These are phyloP conservation scores for Termitomyces eurrhizus DNA, from an alignment of 768 basidiomycete species.

Conservation along the genomic window DNA sequence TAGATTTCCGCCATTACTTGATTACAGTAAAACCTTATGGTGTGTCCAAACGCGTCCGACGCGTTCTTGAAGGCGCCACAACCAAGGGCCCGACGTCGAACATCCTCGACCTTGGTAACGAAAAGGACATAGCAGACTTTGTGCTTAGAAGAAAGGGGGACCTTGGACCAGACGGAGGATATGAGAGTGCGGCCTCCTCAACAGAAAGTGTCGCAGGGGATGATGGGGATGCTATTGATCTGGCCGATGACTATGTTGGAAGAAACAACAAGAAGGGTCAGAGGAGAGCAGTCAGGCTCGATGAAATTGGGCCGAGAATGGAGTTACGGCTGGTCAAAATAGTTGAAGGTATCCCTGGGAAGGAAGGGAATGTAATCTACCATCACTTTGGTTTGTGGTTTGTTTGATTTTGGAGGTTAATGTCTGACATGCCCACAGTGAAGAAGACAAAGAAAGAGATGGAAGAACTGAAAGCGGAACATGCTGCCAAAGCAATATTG, in stretches of 20 bases:
- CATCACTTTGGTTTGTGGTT: constrained; percentile 81
- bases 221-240: constrained; percentile 75
- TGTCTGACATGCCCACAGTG: constrained; percentile 44
- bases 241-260: constrained; percentile 94
- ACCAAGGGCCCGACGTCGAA: constrained; percentile 31
- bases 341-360: constrained; percentile 89
- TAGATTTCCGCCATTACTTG: constrained; percentile 92
- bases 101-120: constrained; percentile 78
- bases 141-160: constrained; percentile 70
- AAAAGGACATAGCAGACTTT: constrained; percentile 95
- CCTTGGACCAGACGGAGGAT: constrained; percentile 60
- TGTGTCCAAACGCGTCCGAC: constrained; percentile 86
- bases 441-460: constrained; percentile 84
- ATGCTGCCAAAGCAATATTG: constrained; percentile 73
- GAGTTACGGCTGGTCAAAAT: constrained; percentile 93
- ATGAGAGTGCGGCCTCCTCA: constrained; percentile 79
- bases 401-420: constrained; percentile 2
- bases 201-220: constrained; percentile 82
- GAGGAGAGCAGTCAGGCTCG: constrained; percentile 84
- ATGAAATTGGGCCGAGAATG: constrained; percentile 95
- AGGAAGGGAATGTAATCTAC: constrained; percentile 89
- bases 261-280: constrained; percentile 91
- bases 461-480: constrained; percentile 61
- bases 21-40: constrained; percentile 96
- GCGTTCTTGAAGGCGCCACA: constrained; percentile 65